Evolutionary conservation across 2,329 filamentous ascomycete species (phyloP).

Genomic region (Botryosphaeria agaves): DNA sequence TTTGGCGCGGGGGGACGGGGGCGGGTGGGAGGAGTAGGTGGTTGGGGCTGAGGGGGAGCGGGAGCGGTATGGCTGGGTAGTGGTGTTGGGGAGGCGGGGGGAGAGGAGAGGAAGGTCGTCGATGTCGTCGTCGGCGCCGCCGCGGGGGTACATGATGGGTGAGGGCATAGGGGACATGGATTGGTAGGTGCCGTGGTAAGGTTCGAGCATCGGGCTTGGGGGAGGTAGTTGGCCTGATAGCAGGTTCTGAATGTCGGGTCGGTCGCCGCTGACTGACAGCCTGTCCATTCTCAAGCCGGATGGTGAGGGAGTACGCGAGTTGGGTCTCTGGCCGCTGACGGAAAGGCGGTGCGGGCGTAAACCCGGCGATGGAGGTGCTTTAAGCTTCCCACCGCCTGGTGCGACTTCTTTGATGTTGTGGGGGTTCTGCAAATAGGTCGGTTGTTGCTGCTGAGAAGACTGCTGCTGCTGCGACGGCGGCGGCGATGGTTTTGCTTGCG

Average conservation of each 20-base stretch:
- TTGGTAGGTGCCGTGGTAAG: conserved; percentile 88
- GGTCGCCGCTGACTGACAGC: conserved; percentile 28
- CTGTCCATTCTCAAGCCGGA: conserved; percentile 26
- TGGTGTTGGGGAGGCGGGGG: conserved; percentile 8
- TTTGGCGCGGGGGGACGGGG: conserved; percentile 21
- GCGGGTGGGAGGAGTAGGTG: conserved; percentile 1
- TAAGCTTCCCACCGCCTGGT: conserved; percentile 15
- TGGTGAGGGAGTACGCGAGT: conserved; percentile 6
- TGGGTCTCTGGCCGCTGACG: conserved; percentile 11
- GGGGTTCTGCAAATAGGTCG: conserved; percentile 7
- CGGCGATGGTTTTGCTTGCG: no score
- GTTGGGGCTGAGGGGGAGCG: not conserved
- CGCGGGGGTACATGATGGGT: conserved; percentile 45
- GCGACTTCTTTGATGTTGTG: conserved; percentile 20
- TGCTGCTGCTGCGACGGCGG: not conserved
- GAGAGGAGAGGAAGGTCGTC: conserved; percentile 28
- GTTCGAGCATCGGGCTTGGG: conserved; percentile 71
- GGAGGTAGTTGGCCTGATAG: conserved; percentile 36
- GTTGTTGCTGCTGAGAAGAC: conserved; percentile 6
- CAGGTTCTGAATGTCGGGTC: conserved; percentile 21
- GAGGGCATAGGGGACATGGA: conserved; percentile 90
- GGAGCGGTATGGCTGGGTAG: conserved; percentile 4
- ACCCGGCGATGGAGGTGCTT: conserved; percentile 15
- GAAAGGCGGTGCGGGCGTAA: conserved; percentile 16
- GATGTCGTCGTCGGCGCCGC: conserved; percentile 34